These are phyloP conservation scores for Achlya hypogyna DNA, from an alignment of 352 stramenopile genomes.

Conservation along the genomic window DNA sequence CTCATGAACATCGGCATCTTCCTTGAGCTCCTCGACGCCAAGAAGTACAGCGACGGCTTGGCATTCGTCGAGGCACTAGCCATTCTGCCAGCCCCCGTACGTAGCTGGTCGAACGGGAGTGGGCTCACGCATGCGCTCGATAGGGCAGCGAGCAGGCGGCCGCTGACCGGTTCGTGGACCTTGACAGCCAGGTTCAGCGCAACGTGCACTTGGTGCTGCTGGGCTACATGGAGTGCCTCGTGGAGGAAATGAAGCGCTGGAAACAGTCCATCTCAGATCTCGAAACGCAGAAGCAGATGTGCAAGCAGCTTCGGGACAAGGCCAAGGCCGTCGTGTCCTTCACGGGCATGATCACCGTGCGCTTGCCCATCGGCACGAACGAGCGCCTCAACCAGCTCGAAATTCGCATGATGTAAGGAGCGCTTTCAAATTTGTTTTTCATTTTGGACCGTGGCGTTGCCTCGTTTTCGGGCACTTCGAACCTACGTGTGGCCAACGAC, in stretches of 20 bases:
- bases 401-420: constrained; percentile 21
- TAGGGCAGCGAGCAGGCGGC: constrained; percentile 15
- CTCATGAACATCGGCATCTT: constrained; percentile 83
- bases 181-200: constrained; percentile 71
- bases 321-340: constrained; percentile 80
- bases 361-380: constrained; percentile 66
- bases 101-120: constrained; percentile 18
- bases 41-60: constrained; percentile 76
- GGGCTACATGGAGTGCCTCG: constrained; percentile 81
- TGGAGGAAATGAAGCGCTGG: constrained; percentile 66
- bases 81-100: constrained; percentile 52
- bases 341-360: constrained; percentile 84
- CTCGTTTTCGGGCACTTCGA: too few relatives aligned
- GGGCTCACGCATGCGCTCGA: constrained; percentile 37
- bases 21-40: constrained; percentile 71
- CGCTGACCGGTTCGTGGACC: constrained; percentile 75
- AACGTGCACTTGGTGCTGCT: constrained; percentile 81
- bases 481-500: too few relatives aligned
- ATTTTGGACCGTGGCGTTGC: too few relatives aligned
- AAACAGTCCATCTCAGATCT: constrained; percentile 27
- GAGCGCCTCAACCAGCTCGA: constrained; percentile 82
- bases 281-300: constrained; percentile 28
- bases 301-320: constrained; percentile 46
- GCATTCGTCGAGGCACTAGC: constrained; percentile 73
- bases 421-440: too few relatives aligned